These are phyloP conservation scores for Phytophthora crassamura DNA, from an alignment of 352 stramenopile genomes.

Conservation along the genomic window DNA sequence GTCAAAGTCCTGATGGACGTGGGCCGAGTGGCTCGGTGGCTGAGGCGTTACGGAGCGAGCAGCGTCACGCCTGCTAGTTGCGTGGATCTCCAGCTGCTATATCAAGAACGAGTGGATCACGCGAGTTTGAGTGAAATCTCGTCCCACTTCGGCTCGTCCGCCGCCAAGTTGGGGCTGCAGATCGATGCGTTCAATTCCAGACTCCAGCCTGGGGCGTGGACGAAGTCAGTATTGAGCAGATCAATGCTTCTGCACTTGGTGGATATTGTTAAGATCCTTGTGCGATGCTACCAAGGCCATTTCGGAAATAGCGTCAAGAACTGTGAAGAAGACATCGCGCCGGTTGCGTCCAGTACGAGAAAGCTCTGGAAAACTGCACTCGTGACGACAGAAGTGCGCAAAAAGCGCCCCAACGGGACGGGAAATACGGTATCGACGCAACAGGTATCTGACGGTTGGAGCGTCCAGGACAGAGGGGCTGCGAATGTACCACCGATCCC, in stretches of 20 bases:
- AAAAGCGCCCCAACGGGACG: no score
- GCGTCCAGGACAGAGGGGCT: neutral
- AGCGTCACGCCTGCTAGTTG: neutral
- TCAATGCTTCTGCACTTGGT: neutral
- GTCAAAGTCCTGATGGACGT: slow-evolving; percentile 8
- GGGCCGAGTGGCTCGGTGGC: neutral
- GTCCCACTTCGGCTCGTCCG: neutral
- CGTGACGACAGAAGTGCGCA: no score
- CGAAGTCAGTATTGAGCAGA: neutral
- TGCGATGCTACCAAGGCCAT: neutral
- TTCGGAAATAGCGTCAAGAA: neutral
- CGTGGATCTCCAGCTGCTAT: slow-evolving; percentile 1
- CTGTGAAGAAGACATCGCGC: neutral
- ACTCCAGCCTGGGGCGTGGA: neutral
- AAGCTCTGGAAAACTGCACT: neutral
- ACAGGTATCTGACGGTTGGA: neutral
- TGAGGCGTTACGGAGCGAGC: neutral
- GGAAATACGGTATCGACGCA: no score
- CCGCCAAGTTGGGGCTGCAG: neutral
- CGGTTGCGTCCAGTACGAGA: neutral
- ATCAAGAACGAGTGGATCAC: neutral
- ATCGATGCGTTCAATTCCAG: neutral
- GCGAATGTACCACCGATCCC: neutral
- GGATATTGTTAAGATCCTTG: neutral
- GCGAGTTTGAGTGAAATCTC: neutral